phyloP scores from a whole-genome alignment of 1,284 basidiomycete species.

The Sanghuangporus sanghuang region DNA sequence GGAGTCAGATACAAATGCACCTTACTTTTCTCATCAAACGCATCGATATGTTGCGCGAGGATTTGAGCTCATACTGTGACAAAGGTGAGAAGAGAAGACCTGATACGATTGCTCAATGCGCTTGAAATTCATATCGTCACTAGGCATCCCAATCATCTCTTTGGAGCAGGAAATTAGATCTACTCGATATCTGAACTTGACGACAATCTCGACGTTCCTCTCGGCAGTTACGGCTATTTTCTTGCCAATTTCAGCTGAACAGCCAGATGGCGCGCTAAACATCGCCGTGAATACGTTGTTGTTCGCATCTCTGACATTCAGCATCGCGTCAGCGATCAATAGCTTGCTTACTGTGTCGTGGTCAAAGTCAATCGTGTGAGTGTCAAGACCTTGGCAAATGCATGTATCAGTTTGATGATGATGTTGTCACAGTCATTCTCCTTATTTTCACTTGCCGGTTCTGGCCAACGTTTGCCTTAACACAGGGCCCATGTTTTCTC shows the following conservation, averaged over 20 bases:
- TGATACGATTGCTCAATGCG: not conserved
- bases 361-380: constrained; percentile 6
- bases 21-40: not conserved
- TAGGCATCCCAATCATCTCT: constrained; percentile 9
- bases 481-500: not conserved
- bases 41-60: not conserved
- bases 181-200: constrained; percentile 9
- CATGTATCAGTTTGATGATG: not conserved
- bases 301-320: constrained; percentile 9
- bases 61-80: not conserved
- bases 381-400: not conserved
- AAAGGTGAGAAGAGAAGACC: constrained; percentile 1
- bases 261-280: not conserved
- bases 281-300: constrained; percentile 8
- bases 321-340: constrained; percentile 9
- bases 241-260: not conserved
- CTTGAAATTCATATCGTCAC: not conserved
- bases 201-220: constrained; percentile 5
- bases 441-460: too few species aligned
- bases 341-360: constrained; percentile 8
- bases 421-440: not conserved
- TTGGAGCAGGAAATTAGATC: constrained; percentile 1
- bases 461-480: not conserved
- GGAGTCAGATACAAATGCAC: not conserved
- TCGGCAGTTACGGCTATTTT: not conserved